Percentiles rank a stretch among this genome's conserved stretches.
phyloP scores from a whole-genome alignment of 257 asterid species.

The Solanum chmielewskii region DNA sequence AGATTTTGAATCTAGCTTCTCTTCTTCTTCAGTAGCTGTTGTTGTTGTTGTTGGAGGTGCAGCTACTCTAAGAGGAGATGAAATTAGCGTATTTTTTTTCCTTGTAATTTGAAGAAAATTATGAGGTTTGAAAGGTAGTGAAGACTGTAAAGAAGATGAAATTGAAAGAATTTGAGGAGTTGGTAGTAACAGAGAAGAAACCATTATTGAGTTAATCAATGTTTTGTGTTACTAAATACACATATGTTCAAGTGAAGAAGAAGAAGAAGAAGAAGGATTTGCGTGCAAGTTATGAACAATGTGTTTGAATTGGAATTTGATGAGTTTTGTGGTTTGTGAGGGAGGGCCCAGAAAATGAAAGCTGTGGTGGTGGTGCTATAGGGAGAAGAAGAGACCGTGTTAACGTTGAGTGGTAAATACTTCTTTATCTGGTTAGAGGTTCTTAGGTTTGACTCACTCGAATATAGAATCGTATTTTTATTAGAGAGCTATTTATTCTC shows the following conservation, averaged over 20 bases:
- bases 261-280: conserved; percentile 29
- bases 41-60: conserved; percentile 60
- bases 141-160: not conserved
- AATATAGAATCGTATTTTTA: too few species aligned
- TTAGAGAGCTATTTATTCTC: too few species aligned
- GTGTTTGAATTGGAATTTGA: not conserved
- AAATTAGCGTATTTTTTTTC: not conserved
- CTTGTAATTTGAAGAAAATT: conserved; percentile 3
- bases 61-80: conserved; percentile 34
- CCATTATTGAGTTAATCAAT: not conserved
- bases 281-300: conserved; percentile 62
- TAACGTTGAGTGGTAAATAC: too few species aligned
- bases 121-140: not conserved
- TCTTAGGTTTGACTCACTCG: too few species aligned
- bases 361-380: not conserved
- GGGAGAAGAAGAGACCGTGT: not conserved
- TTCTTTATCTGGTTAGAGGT: too few species aligned
- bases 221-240: not conserved
- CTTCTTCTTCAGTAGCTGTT: not conserved
- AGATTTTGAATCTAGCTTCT: not conserved
- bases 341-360: not conserved
- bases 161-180: not conserved
- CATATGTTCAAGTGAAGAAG: not conserved
- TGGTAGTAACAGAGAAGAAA: not conserved
- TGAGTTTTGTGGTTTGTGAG: conserved; percentile 9